phyloP scores from a whole-genome alignment of 192 early-diverging fungal species.

The Phlyctochytrium arcticum region DNA sequence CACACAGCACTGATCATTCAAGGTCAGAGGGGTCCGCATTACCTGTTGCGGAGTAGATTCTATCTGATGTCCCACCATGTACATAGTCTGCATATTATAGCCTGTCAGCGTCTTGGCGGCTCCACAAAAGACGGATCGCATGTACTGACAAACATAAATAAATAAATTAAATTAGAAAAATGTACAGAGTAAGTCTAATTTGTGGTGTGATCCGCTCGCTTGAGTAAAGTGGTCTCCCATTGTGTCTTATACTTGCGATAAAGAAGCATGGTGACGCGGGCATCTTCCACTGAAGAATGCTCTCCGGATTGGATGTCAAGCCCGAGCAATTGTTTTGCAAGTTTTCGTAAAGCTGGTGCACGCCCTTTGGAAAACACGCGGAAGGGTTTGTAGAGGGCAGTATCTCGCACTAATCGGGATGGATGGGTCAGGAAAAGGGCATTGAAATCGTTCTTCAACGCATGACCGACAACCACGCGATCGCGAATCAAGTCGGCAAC shows the following conservation, averaged over 20 bases:
- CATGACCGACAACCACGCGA: constrained; percentile 88
- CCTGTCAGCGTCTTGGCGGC: too few relatives aligned
- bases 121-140: too few relatives aligned
- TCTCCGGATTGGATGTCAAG: constrained; percentile 81
- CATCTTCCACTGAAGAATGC: constrained; percentile 91
- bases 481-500: constrained; percentile 81
- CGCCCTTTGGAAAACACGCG: constrained; percentile 59
- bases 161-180: too few relatives aligned
- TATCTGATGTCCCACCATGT: too few relatives aligned
- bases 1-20: too few relatives aligned
- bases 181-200: too few relatives aligned
- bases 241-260: constrained; percentile 77
- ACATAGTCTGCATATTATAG: too few relatives aligned
- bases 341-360: constrained; percentile 65
- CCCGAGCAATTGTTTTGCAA: constrained; percentile 70
- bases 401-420: constrained; percentile 73
- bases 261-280: constrained; percentile 81
- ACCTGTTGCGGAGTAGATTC: too few relatives aligned
- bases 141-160: too few relatives aligned
- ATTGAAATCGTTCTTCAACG: constrained; percentile 81
- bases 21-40: too few relatives aligned
- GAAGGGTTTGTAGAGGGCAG: constrained; percentile 73
- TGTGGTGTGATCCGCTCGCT: too few relatives aligned
- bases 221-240: constrained; percentile 65
- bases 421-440: constrained; percentile 80